Evolutionary conservation across 2,329 filamentous ascomycete genomes (phyloP).

Genomic region (Gnomoniopsis sp.): DNA sequence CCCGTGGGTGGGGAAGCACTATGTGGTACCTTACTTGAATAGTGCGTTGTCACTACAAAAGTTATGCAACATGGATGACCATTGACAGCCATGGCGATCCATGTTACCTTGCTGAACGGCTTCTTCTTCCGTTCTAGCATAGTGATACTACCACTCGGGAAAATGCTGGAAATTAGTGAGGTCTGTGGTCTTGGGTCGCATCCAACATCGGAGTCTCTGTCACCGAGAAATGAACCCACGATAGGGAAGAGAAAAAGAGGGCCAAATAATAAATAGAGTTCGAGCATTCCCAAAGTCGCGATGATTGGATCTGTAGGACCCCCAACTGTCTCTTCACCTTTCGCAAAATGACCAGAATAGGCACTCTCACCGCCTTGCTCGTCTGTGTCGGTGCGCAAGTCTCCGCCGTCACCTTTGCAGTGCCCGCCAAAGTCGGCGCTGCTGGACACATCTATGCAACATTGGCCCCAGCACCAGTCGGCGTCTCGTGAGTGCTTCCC

Average conservation of each 20-base stretch:
- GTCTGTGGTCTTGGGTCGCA: slow-evolving; percentile 6
- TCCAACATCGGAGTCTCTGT: background rate
- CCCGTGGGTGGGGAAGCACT: too few species aligned
- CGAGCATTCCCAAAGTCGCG: background rate
- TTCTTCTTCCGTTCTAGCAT: background rate
- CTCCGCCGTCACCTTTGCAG: slow-evolving; percentile 15
- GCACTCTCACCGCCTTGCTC: slow-evolving; percentile 1
- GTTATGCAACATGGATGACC: background rate
- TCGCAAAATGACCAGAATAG: background rate
- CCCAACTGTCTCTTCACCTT: background rate
- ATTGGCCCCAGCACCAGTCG: slow-evolving; percentile 15
- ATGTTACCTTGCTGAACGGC: background rate
- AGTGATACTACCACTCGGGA: background rate
- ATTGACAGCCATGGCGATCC: background rate
- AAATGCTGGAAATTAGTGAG: background rate
- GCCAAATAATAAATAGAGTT: background rate
- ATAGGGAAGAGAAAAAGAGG: background rate
- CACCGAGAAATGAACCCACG: background rate
- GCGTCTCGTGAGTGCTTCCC: slow-evolving; percentile 12
- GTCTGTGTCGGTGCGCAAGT: background rate
- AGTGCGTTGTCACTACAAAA: too few species aligned
- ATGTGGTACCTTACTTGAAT: too few species aligned
- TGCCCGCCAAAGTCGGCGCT: slow-evolving; percentile 7
- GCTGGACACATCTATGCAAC: slow-evolving; percentile 10
- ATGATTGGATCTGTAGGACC: background rate